Evolutionary conservation across 805 yeast species (phyloP).

Genomic region (Candida xyloterini): DNA sequence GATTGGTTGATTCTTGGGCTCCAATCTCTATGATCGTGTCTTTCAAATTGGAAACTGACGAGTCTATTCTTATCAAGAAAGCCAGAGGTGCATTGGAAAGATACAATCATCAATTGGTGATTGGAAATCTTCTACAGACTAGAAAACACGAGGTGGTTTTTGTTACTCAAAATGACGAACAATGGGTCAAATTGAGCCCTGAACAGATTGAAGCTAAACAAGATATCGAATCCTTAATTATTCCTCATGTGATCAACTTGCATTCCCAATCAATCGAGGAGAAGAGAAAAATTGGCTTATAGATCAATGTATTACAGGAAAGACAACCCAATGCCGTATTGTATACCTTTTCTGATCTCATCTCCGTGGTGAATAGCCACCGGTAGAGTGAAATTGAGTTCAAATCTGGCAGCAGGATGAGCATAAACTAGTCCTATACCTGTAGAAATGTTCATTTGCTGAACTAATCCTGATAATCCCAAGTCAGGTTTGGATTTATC

Average conservation of each 20-base stretch:
- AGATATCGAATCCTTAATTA: slow-evolving; percentile 76
- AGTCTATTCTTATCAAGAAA: slow-evolving; percentile 63
- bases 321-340: slow-evolving; percentile 59
- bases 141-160: slow-evolving; percentile 87
- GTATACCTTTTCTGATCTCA: slow-evolving; percentile 48
- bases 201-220: slow-evolving; percentile 37
- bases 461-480: slow-evolving; percentile 6
- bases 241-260: slow-evolving; percentile 67
- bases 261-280: slow-evolving; percentile 63
- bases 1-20: slow-evolving; percentile 92
- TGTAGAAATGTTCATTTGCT: slow-evolving; percentile 35
- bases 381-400: slow-evolving; percentile 54
- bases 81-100: slow-evolving; percentile 76
- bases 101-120: slow-evolving; percentile 90
- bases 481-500: slow-evolving; percentile 16
- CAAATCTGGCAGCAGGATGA: slow-evolving; percentile 59
- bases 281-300: slow-evolving; percentile 27
- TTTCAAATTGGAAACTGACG: slow-evolving; percentile 91
- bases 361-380: slow-evolving; percentile 44
- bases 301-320: slow-evolving; percentile 39
- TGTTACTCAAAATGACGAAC: slow-evolving; percentile 50
- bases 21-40: slow-evolving; percentile 92
- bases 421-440: slow-evolving; percentile 52
- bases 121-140: slow-evolving; percentile 88
- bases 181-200: slow-evolving; percentile 51